Evolutionary conservation across 2,329 filamentous ascomycete species (phyloP).

Genomic region (Septoria petroselini): DNA sequence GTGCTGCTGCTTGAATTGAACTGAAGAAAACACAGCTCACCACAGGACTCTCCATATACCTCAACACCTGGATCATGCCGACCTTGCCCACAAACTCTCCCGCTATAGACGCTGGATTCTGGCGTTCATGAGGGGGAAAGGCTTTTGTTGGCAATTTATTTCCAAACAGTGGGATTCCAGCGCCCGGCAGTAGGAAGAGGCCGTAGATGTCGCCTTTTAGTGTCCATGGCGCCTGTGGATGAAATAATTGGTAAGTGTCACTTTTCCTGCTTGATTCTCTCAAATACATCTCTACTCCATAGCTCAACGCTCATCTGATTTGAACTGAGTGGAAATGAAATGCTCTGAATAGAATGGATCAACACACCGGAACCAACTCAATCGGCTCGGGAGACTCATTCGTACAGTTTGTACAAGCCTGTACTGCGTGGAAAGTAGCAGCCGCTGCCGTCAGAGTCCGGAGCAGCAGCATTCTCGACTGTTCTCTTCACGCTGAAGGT

Average conservation of each 20-base stretch:
- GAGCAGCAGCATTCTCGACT: no score
- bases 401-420: conserved; percentile 20
- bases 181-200: conserved; percentile 14
- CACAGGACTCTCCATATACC: conserved; percentile 26
- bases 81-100: conserved; percentile 19
- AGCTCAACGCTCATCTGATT: no score
- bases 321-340: no score
- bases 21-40: no score
- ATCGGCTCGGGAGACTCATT: conserved; percentile 22
- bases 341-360: no score
- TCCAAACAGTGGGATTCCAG: conserved; percentile 11
- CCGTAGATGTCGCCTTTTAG: conserved; percentile 22
- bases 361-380: conserved; percentile 2
- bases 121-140: conserved; percentile 17
- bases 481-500: no score
- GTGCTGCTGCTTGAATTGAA: no score
- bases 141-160: conserved; percentile 16
- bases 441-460: no score
- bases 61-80: conserved; percentile 26
- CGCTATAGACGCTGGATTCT: conserved; percentile 14
- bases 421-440: no score
- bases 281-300: no score
- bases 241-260: no score
- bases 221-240: conserved; percentile 18
- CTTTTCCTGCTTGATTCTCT: no score